Percentiles rank a stretch among this genome's conserved stretches.
Evolutionary conservation across 2,329 filamentous ascomycete genomes (phyloP).

Genomic region (Pyrenochaeta sp.): DNA sequence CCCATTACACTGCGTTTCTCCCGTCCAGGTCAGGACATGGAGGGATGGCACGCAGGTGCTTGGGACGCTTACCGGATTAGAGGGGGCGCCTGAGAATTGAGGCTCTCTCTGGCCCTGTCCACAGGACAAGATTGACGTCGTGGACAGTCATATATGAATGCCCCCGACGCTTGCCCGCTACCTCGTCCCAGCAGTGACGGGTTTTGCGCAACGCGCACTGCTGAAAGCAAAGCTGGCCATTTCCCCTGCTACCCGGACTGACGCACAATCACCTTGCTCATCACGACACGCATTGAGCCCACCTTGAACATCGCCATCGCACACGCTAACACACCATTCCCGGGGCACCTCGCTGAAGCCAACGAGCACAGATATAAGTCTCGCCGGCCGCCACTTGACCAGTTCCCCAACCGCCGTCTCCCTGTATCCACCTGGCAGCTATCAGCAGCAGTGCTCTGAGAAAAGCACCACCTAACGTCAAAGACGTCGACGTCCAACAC

Average conservation of each 20-base stretch:
- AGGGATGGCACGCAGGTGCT: neutral
- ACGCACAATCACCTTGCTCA: conserved; percentile 12
- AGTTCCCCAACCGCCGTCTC: neutral
- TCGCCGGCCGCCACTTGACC: conserved; percentile 1
- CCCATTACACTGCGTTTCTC: neutral
- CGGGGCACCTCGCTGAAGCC: neutral
- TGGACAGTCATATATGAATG: conserved; percentile 6
- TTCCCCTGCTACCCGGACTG: neutral
- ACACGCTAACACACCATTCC: neutral
- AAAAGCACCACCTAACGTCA: neutral
- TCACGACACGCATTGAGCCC: conserved; percentile 3
- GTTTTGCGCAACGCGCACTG: conserved; percentile 2
- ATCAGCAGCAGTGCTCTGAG: neutral
- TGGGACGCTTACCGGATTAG: neutral
- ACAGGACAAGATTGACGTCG: neutral
- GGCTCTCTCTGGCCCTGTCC: conserved; percentile 4
- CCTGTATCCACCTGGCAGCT: neutral
- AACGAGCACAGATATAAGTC: neutral
- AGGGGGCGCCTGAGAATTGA: conserved; percentile 2
- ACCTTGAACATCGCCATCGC: conserved; percentile 5
- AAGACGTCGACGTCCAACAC: neutral
- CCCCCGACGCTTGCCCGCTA: conserved; percentile 11
- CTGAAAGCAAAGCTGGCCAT: conserved; percentile 4
- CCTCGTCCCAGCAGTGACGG: conserved; percentile 4
- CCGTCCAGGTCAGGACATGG: neutral